Evolutionary conservation across 2,329 filamentous ascomycete genomes (phyloP).

Genomic region (Penicillium sp.): DNA sequence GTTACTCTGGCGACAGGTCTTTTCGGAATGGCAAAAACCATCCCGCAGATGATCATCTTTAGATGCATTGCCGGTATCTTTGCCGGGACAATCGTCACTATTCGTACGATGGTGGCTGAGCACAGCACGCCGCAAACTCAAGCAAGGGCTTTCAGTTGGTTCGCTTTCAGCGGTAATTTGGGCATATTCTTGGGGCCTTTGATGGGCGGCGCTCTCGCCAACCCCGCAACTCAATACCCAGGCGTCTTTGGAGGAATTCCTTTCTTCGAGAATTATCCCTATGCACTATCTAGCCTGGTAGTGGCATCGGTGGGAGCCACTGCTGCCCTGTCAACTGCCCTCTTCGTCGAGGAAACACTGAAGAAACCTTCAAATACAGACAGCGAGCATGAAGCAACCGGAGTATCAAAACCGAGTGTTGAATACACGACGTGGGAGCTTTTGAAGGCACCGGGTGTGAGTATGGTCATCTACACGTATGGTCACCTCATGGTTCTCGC

Average conservation of each 20-base stretch:
- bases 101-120: constrained; percentile 76
- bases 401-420: background rate
- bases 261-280: constrained; percentile 67
- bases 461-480: constrained; percentile 66
- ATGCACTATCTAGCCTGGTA: constrained; percentile 64
- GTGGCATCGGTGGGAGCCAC: constrained; percentile 57
- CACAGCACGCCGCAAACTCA: constrained; percentile 70
- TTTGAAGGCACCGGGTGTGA: constrained; percentile 64
- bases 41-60: constrained; percentile 75
- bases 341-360: constrained; percentile 54
- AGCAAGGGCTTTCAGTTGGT: constrained; percentile 72
- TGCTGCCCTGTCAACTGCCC: constrained; percentile 51
- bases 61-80: constrained; percentile 73
- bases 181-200: constrained; percentile 73
- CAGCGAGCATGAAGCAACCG: background rate
- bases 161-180: constrained; percentile 72
- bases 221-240: constrained; percentile 66
- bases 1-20: constrained; percentile 61
- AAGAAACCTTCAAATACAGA: constrained; percentile 49
- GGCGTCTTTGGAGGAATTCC: constrained; percentile 54
- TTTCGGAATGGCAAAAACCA: constrained; percentile 66
- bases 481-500: constrained; percentile 68
- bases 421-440: constrained; percentile 45
- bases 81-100: constrained; percentile 70
- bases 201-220: constrained; percentile 64